Base-by-base conservation (phyloP, 75 land plant genomes). In the Azolla pinnata region DNA sequence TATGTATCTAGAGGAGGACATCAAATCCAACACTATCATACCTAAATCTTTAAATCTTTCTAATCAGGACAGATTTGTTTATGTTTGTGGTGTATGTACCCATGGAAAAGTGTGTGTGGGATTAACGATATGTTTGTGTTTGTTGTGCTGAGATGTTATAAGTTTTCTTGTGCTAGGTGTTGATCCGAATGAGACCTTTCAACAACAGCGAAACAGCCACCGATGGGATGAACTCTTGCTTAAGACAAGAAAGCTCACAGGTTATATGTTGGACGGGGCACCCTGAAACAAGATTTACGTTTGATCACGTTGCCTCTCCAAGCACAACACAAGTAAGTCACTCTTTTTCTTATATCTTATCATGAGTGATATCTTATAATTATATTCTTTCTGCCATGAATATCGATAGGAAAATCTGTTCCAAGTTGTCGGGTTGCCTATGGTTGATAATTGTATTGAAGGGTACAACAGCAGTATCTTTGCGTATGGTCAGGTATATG, bases 381-480 rank as follows among this genome's bases (percentile, higher is more conserved):
- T 2, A 29, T 25, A 3, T 7, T 8, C 23, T 28, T 24, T 55
- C 2, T 24, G n/a, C 57, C 10, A 38, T 18, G 29, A 57, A 1
- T 26, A 38, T 28, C 29, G 25, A 29, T 87, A 93, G 99, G 99
- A 85, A 49, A 81, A 70, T 52, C 78, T 93, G 25, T 93, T 93
- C 59, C 55, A 79, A 68, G 83, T 81, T 67, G 90, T 75, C 27
- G 90, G 96, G 40, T 67, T 93, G 46, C 99, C 99, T 9, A 89
- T 93, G 83, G 90, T 93, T 20, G 99, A 93, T 67, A 93, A 93
- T 63, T 93, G 99, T 56, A 62, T 93, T 73, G 84, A 87, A 27
- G 99, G 99, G 47, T 93, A 93, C 62, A 93, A 93, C 62, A 93
- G 95, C 64, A 85, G 99, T 67, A 79, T 93, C 83, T 93, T 93